Conservation (phyloP, 306 rosid species). For the Cucurbita ficifolia region DNA sequence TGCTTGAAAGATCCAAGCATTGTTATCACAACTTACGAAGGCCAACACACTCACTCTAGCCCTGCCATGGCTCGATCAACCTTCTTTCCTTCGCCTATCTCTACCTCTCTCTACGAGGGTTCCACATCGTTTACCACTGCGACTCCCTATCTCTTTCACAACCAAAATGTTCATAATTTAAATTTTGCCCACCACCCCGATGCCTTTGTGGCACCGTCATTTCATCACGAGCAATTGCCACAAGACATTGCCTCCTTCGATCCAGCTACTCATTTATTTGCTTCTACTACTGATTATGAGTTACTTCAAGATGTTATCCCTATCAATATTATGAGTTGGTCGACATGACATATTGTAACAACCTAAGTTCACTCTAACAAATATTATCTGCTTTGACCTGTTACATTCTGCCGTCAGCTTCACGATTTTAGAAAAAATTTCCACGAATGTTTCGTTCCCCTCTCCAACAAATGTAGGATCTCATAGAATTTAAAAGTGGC, state of each 20-base stretch:
- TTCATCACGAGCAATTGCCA: slow-evolving; percentile 23
- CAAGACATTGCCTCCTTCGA: background rate
- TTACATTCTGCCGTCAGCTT: no score
- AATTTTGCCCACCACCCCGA: slow-evolving; percentile 7
- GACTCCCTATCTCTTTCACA: background rate
- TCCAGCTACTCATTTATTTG: slow-evolving; percentile 8
- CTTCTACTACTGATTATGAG: slow-evolving; percentile 14
- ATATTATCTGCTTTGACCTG: no score
- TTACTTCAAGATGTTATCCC: slow-evolving; percentile 71
- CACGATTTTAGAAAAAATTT: no score
- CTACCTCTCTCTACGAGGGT: slow-evolving; percentile 10
- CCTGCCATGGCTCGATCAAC: slow-evolving; percentile 49
- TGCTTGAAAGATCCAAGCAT: slow-evolving; percentile 54
- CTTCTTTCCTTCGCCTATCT: slow-evolving; percentile 14
- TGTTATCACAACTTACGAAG: slow-evolving; percentile 90
- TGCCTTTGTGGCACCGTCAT: background rate
- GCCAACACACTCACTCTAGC: slow-evolving; percentile 71
- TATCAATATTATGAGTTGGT: slow-evolving; percentile 28
- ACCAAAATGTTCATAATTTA: background rate
- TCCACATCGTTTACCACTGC: slow-evolving; percentile 18
- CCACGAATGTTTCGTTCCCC: no score
- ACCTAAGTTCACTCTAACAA: no score
- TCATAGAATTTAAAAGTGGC: no score
- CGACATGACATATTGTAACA: background rate
- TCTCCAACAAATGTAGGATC: no score